Base-by-base conservation (phyloP, 1,139 yeast species). In the Saccharomyces hybrid region DNA sequence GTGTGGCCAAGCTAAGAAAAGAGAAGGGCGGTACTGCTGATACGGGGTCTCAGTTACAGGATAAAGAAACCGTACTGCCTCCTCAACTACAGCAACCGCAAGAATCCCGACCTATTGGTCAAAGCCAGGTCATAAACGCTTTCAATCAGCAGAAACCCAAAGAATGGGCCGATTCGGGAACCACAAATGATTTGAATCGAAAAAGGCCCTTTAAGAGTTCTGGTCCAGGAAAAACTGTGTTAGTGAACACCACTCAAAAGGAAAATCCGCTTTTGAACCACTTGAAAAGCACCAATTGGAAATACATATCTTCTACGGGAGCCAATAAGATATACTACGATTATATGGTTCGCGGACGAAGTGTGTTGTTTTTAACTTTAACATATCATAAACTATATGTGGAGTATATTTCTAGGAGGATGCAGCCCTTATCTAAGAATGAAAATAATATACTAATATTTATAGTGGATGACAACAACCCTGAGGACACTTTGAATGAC, bases 311-410 rank as follows among this genome's bases (percentile, higher is more conserved):
- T 1, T 60, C 73, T 3, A 57, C 67, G 6, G 71, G 72, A 34
- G 69, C 72, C 1, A 75, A 76, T 46, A 72, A 75, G 32, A 75
- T 83, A 12, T 78, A 78, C 55, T 84, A 79, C 56, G 93, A 89
- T 64, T 86, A 85, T 64, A 78, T 87, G 54, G 82, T 90, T 11
- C 60, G 60, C 42, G 83, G 81, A 2, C 75, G 89, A 48, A 85
- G 88, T 58, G 82, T 86, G 2, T 70, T 91, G 4, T 90, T 88
- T 61, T 75, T 91, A 21, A 83, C 95, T 4, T 70, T 91, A 53
- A 84, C 87, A 57, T 93, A 91, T 70, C 96, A 90, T 69, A 86
- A 86, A 63, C 73, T 91, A 48, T 91, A 87, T 59, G 96, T 96
- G 0, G 97, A 90, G 66, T 90, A 93, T 64, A 81, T 93, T 3